Evolutionary conservation across 2,329 filamentous ascomycete species (phyloP), one percentile per base, ranked within the genome.

Genomic region (Zymoseptoria passerinii): DNA sequence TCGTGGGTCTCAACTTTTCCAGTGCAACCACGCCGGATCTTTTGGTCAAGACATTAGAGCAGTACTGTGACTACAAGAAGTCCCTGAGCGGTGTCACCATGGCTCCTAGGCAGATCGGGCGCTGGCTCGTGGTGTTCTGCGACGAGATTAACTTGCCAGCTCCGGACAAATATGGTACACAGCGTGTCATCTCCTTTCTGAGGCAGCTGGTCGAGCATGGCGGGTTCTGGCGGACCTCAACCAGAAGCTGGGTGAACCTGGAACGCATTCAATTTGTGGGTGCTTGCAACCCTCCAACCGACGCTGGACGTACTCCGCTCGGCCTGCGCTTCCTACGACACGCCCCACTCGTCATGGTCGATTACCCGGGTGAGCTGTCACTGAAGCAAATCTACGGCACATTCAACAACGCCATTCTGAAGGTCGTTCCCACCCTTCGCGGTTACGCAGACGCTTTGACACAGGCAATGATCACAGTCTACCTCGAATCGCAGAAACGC

Each of bases 1-100:
- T 96, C 58, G 95, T 99, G 29, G 94, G 94, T 53, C 89, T 99
- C 72, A 99, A 99, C 76, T 99, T 99, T 74, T 99, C 95, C 4
- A 99, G 94, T 68, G 95, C 94, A 1, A 99, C 95, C 0, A 99
- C 94, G 0, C 95, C 94, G 0, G 95, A 99, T 73, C 84, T 99
- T 28, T 83, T 99, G 62, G 92, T 99, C 79, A 99, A 99, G 81
- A 99, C 95, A 0, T 96, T 99, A 66, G 94, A 99, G 76, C 95
- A 99, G 73, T 96, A 99, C 75, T 99, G 94, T 76, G 94, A 99
- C 75, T 99, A 99, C 78, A 95, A 92, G 79, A 99, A 99, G 82
- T 97, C 94, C 0, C 79, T 97, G 52, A 97, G 94, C 71, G 94
- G 94, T 49, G 91, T 97, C 19, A 88, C 96, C 68, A 87, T 99